These are phyloP conservation scores for Chytriomyces sp. DNA, from an alignment of 192 early-diverging fungal species.

Conservation along the genomic window DNA sequence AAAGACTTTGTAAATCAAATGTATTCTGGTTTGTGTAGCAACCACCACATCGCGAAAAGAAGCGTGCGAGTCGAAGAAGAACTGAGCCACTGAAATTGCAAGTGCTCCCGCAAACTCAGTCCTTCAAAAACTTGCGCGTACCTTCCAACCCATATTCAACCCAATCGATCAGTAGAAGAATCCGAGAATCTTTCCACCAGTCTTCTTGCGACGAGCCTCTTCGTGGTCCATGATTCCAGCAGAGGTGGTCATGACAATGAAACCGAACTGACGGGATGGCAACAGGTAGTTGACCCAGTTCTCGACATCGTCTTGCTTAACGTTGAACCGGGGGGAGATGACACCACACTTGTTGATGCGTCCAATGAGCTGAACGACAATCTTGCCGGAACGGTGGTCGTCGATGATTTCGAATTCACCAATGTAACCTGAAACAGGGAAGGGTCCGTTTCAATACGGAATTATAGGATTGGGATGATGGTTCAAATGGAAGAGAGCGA, in stretches of 20 bases:
- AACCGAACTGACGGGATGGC: slow-evolving; percentile 99
- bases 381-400: slow-evolving; percentile 97
- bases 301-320: slow-evolving; percentile 92
- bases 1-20: no score
- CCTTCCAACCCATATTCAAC: no score
- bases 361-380: slow-evolving; percentile 97
- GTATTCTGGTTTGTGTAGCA: no score
- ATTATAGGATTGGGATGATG: no score
- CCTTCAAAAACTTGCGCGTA: no score
- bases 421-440: slow-evolving; percentile 84
- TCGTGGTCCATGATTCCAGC: slow-evolving; percentile 99
- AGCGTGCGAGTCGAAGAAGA: no score
- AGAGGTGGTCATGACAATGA: slow-evolving; percentile 69
- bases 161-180: slow-evolving; percentile 41
- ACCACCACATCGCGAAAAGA: no score
- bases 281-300: slow-evolving; percentile 97
- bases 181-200: slow-evolving; percentile 83
- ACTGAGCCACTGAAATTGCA: no score
- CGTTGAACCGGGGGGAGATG: slow-evolving; percentile 98
- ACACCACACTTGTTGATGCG: slow-evolving; percentile 99
- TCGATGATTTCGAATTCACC: slow-evolving; percentile 99
- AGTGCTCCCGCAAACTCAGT: no score
- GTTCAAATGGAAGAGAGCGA: no score
- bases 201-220: slow-evolving; percentile 95
- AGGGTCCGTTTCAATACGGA: no score